Conservation (phyloP, 257 asterid species). For the Apocynum venetum region DNA sequence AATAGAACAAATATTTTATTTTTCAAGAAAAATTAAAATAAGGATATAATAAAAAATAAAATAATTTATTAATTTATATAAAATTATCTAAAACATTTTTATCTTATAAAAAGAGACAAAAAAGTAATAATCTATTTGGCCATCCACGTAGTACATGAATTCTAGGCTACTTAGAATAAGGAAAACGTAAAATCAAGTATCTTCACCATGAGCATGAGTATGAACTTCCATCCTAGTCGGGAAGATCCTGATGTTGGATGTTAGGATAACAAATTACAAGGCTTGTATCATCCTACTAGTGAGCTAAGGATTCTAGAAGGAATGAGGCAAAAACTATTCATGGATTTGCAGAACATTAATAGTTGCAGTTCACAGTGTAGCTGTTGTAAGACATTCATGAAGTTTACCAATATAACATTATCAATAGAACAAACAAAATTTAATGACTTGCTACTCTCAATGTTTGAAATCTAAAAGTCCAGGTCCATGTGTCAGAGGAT, state of each 20-base stretch:
- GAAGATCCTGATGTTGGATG: background rate
- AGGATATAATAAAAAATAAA: too few relatives aligned
- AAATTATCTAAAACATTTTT: too few relatives aligned
- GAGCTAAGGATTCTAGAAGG: background rate
- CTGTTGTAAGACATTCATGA: background rate
- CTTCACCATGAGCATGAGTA: background rate
- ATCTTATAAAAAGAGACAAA: too few relatives aligned
- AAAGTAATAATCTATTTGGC: too few relatives aligned
- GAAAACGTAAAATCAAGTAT: background rate
- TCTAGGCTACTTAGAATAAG: background rate
- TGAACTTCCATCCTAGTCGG: background rate
- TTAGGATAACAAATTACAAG: background rate
- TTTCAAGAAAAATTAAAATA: too few relatives aligned
- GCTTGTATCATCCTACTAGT: background rate
- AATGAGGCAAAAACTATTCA: background rate
- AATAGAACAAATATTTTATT: too few relatives aligned
- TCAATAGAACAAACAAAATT: background rate
- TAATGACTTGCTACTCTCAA: background rate
- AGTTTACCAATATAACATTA: background rate
- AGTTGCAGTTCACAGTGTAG: background rate
- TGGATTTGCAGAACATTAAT: background rate
- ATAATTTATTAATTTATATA: too few relatives aligned
- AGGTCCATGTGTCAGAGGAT: background rate
- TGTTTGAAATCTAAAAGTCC: background rate
- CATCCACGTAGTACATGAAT: too few relatives aligned